phyloP scores from a whole-genome alignment of 306 rosid genomes.

The Cercis canadensis region DNA sequence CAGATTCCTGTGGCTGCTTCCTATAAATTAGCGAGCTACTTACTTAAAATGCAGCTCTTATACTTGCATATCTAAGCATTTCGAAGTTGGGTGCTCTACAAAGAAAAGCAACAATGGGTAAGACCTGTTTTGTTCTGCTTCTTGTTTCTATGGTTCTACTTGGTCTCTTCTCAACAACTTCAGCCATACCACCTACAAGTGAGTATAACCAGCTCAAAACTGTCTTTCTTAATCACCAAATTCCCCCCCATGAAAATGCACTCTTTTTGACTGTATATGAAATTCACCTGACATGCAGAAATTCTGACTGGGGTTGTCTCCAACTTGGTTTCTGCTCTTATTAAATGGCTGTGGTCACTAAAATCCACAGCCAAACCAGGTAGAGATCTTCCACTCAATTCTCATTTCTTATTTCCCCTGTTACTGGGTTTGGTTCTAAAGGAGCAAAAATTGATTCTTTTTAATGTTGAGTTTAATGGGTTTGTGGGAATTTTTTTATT shows the following conservation, averaged over 20 bases:
- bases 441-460: constrained; percentile 24
- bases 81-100: constrained; percentile 35
- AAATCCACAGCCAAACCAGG: constrained; percentile 77
- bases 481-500: constrained; percentile 43
- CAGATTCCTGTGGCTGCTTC: constrained; percentile 43
- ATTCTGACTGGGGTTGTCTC: constrained; percentile 79
- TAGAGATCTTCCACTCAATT: constrained; percentile 39
- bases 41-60: constrained; percentile 50
- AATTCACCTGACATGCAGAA: constrained; percentile 56
- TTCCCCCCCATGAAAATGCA: constrained; percentile 9
- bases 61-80: constrained; percentile 40
- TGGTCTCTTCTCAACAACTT: constrained; percentile 63
- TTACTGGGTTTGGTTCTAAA: constrained; percentile 23
- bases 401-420: constrained; percentile 8
- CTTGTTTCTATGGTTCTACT: constrained; percentile 58
- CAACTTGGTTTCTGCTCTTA: constrained; percentile 80
- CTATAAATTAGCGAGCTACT: no score
- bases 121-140: constrained; percentile 46
- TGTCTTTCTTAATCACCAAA: constrained; percentile 4
- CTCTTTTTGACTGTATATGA: constrained; percentile 22
- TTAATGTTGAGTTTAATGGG: not conserved
- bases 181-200: constrained; percentile 89
- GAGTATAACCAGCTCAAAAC: constrained; percentile 43
- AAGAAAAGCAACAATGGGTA: constrained; percentile 52
- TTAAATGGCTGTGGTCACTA: constrained; percentile 87